Evolutionary conservation across 176 grass and related monocot genomes (phyloP).

Genomic region (Triticum turgidum): DNA sequence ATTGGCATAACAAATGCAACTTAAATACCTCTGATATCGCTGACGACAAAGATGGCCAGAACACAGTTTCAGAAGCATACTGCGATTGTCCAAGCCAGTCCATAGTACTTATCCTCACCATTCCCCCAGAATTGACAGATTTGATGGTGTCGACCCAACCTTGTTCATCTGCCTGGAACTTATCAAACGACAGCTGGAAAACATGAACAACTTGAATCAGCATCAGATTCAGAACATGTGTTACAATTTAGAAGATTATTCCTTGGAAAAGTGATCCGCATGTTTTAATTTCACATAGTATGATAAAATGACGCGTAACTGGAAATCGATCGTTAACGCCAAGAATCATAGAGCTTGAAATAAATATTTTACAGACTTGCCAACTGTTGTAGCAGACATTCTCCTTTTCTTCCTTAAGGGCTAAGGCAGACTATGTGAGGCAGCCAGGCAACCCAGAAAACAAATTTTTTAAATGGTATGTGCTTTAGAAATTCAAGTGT

Average conservation of each 20-base stretch:
- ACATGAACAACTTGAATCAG: conserved; percentile 24
- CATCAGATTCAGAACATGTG: neutral
- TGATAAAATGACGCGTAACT: neutral
- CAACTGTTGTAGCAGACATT: neutral
- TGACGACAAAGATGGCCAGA: conserved; percentile 75
- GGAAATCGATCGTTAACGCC: neutral
- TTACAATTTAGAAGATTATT: neutral
- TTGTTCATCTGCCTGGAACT: conserved; percentile 91
- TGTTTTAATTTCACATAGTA: neutral
- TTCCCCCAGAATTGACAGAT: conserved; percentile 67
- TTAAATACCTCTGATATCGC: conserved; percentile 74
- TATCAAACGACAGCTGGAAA: conserved; percentile 73
- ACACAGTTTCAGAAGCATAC: conserved; percentile 61
- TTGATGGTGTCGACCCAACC: conserved; percentile 88
- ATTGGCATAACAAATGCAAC: neutral
- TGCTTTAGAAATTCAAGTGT: neutral
- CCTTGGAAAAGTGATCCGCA: neutral
- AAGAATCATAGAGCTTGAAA: neutral
- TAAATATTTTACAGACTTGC: neutral
- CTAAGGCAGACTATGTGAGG: neutral
- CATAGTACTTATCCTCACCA: conserved; percentile 80
- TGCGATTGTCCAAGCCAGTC: conserved; percentile 92
- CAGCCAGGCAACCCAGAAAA: neutral
- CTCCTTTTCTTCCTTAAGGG: neutral
- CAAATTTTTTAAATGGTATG: neutral